phyloP scores from a whole-genome alignment of 1,139 yeast species.

The Hemisphaericaspora xylofermentans region DNA sequence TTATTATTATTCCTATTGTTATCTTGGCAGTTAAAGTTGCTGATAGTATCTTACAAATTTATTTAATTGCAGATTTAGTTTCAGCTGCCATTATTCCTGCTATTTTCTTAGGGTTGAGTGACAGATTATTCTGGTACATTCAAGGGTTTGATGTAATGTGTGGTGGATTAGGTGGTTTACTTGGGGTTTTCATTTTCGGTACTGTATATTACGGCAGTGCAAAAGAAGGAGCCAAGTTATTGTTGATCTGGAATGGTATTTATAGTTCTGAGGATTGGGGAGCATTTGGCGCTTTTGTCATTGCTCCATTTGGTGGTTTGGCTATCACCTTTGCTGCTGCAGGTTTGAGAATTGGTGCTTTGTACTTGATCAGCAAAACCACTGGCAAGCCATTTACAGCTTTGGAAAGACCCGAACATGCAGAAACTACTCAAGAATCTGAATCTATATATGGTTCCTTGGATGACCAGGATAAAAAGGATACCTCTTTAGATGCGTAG shows the following conservation, averaged over 20 bases:
- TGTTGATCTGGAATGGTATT: constrained; percentile 73
- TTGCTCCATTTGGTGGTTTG: constrained; percentile 83
- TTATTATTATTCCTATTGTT: constrained; percentile 79
- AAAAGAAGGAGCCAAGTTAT: constrained; percentile 71
- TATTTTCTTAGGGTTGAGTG: constrained; percentile 75
- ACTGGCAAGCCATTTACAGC: constrained; percentile 54
- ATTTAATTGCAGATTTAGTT: constrained; percentile 85
- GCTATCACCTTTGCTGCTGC: constrained; percentile 55
- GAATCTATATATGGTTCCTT: constrained; percentile 15
- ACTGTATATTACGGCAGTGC: constrained; percentile 72
- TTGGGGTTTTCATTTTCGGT: constrained; percentile 82
- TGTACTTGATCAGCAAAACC: constrained; percentile 36
- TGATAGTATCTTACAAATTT: constrained; percentile 78
- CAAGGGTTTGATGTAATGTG: constrained; percentile 80
- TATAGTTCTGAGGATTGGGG: constrained; percentile 85
- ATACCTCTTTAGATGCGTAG: neutral
- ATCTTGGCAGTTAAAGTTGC: constrained; percentile 83
- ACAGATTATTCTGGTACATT: constrained; percentile 59
- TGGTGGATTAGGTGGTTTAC: constrained; percentile 80
- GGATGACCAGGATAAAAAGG: constrained; percentile 12
- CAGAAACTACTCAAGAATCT: constrained; percentile 15
- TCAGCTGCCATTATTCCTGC: constrained; percentile 86
- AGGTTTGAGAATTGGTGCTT: constrained; percentile 45
- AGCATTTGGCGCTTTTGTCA: constrained; percentile 90
- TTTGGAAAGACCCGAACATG: constrained; percentile 47